phyloP scores from a whole-genome alignment of 768 basidiomycete species.

The Suillus paluster region DNA sequence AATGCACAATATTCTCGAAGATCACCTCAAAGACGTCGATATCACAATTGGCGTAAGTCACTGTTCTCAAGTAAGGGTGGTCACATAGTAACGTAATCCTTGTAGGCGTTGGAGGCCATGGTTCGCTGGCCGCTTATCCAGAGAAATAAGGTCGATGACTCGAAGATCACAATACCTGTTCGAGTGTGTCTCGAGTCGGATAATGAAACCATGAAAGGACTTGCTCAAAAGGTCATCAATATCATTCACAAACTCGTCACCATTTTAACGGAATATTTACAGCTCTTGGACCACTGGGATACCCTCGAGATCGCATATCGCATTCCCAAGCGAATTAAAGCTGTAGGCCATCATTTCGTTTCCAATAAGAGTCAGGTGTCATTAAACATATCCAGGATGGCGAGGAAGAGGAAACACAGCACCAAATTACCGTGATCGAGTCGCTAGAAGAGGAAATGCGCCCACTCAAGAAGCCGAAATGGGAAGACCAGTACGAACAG shows the following conservation, averaged over 20 bases:
- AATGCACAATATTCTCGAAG: slow-evolving; percentile 87
- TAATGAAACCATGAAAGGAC: slow-evolving; percentile 55
- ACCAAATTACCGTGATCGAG: slow-evolving; percentile 22
- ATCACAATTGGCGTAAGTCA: slow-evolving; percentile 67
- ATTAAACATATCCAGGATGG: slow-evolving; percentile 27
- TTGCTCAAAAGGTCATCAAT: slow-evolving; percentile 64
- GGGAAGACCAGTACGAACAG: slow-evolving; percentile 25
- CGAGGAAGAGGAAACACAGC: slow-evolving; percentile 28
- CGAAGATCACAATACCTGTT: slow-evolving; percentile 70
- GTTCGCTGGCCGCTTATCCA: slow-evolving; percentile 79
- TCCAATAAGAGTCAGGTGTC: not conserved
- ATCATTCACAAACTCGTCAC: not conserved
- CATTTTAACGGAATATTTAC: slow-evolving; percentile 6
- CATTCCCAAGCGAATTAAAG: slow-evolving; percentile 76
- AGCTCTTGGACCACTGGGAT: slow-evolving; percentile 86
- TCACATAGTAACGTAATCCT: not conserved
- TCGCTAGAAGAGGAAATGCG: slow-evolving; percentile 31
- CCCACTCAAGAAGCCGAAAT: slow-evolving; percentile 36
- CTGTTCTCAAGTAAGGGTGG: not conserved
- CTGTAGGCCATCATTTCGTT: slow-evolving; percentile 30
- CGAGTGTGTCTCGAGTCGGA: slow-evolving; percentile 55
- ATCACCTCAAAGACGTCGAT: slow-evolving; percentile 71
- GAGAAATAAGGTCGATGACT: slow-evolving; percentile 91
- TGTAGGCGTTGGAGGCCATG: slow-evolving; percentile 69
- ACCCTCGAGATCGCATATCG: slow-evolving; percentile 77